Base-by-base conservation (phyloP, 2,329 filamentous ascomycete genomes). In the Cladosporium sp. region DNA sequence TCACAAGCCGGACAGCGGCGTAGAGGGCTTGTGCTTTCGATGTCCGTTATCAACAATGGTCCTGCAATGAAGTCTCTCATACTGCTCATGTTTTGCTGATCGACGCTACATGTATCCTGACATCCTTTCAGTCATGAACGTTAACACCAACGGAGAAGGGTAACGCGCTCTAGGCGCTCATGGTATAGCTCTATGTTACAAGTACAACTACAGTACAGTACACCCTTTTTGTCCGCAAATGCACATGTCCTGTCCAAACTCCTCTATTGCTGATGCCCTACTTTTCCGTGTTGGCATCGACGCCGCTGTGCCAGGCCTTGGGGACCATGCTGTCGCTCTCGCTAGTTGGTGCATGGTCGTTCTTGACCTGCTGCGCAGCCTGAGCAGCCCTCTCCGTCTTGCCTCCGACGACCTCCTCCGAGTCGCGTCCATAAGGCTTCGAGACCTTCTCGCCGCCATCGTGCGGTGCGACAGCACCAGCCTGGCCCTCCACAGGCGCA, bases 271-370 rank as follows among this genome's bases (percentile, higher is more conserved):
- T 39, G 36, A 20, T 58, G 52, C 19, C 38, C 42, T 58, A 54
- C 47, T 54, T 42, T 55, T 59, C 43, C 43, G 59, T 50, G 22
- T 55, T 30, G 14, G 51, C 51, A 25, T 55, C 51, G 12, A 55
- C 51, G 15, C 62, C 59, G 65, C 83, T 80, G 64, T 81, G 77
- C 62, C 72, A 75, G 38, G 79, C 77, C 70, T 80, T 82, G 19
- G 81, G 80, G 8, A 84, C 70, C 15, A 79, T 62, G 9, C 70
- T 65, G 7, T 79, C 77, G 40, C 70, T 73, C 69, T 82, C 80
- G 51, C 70, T 72, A 51, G 38, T 59, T n/a, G 25, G 25, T 49
- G 63, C 62, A 37, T 51, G 63, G 63, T 69, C 67, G 52, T 71
- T 66, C 51, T 62, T 64, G 61, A 70, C 66, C 25, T 72, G 68